These are phyloP conservation scores for Colletotrichum musicola DNA, from an alignment of 2,329 filamentous ascomycete genomes.

Conservation along the genomic window DNA sequence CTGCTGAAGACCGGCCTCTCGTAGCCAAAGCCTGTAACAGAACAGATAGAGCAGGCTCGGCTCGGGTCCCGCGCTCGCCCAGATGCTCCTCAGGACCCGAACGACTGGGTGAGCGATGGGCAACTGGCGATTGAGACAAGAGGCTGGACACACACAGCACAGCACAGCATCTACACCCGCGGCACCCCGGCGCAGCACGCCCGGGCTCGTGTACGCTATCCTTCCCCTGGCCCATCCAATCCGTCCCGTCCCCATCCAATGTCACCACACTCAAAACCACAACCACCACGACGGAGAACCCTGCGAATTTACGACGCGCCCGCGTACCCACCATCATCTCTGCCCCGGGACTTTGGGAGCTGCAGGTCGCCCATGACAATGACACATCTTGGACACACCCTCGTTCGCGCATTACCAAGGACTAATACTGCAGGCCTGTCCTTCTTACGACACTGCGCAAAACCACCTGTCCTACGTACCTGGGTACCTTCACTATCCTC, in stretches of 20 bases:
- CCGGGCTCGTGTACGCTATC: too few species aligned
- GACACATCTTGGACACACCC: conserved; percentile 22
- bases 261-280: too few species aligned
- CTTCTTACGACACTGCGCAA: conserved; percentile 9
- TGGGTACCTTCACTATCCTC: too few species aligned
- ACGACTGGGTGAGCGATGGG: not conserved
- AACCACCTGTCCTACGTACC: not conserved
- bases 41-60: too few species aligned
- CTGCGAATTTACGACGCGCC: not conserved
- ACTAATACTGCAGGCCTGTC: not conserved
- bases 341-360: conserved; percentile 11
- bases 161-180: not conserved
- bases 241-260: conserved; percentile 10
- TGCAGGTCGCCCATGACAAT: conserved; percentile 23
- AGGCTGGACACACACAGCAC: not conserved
- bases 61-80: conserved; percentile 9
- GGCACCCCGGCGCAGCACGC: conserved; percentile 13
- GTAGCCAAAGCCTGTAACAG: not conserved
- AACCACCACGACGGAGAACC: conserved; percentile 17
- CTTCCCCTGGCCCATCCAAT: too few species aligned
- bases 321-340: conserved; percentile 9
- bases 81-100: conserved; percentile 5
- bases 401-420: not conserved
- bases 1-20: not conserved
- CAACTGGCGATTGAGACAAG: too few species aligned